A percentile compares a stretch with the other conserved stretches of the same genome.
Evolutionary conservation across 331 rosid genomes (phyloP).

Genomic region (Erythrophleum ivorense): DNA sequence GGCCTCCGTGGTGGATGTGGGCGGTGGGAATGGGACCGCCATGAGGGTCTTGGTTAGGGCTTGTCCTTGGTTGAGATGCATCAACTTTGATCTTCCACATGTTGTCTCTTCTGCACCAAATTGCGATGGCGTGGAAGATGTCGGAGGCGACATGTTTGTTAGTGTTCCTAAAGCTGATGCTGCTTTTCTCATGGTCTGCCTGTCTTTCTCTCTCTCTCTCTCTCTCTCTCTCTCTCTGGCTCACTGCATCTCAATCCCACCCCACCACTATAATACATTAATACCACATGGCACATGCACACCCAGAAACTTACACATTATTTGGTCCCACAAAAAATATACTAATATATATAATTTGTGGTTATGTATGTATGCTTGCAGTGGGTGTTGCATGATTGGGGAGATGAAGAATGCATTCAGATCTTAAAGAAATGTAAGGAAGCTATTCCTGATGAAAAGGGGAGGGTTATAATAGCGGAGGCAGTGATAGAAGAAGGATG

Average conservation of each 20-base stretch:
- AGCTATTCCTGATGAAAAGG: conserved; percentile 56
- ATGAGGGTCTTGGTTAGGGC: conserved; percentile 43
- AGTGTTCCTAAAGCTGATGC: conserved; percentile 74
- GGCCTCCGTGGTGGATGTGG: conserved; percentile 68
- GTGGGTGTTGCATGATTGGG: conserved; percentile 78
- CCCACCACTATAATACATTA: too few species aligned
- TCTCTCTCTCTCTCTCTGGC: too few species aligned
- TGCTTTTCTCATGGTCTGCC: conserved; percentile 57
- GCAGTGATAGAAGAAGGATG: conserved; percentile 48
- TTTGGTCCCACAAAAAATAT: too few species aligned
- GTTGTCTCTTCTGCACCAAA: conserved; percentile 49
- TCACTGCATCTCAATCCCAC: too few species aligned
- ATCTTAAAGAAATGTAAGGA: conserved; percentile 67
- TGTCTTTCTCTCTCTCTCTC: background rate
- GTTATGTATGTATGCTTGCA: conserved; percentile 28
- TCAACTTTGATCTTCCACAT: conserved; percentile 79
- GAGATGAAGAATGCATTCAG: conserved; percentile 67
- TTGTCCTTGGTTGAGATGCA: conserved; percentile 51
- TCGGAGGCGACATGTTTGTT: conserved; percentile 65
- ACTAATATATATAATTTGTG: too few species aligned
- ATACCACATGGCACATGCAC: too few species aligned
- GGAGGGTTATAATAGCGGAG: conserved; percentile 69
- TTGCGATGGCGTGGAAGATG: conserved; percentile 42
- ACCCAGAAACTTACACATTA: too few species aligned
- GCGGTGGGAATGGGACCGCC: conserved; percentile 75